These are phyloP conservation scores for Fusarium xyrophilum DNA, from an alignment of 2,329 filamentous ascomycete genomes.

Conservation along the genomic window DNA sequence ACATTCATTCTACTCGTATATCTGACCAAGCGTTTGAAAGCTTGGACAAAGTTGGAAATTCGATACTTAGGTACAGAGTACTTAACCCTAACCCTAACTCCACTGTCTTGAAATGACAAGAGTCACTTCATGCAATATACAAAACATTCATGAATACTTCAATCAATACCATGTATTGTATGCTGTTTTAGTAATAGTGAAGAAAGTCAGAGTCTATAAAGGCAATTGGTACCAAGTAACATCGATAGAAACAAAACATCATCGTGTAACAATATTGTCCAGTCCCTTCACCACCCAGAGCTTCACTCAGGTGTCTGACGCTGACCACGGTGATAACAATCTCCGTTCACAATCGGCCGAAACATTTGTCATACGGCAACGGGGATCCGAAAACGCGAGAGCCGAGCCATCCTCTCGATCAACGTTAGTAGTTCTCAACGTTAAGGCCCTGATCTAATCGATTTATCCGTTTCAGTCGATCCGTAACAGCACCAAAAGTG, in stretches of 20 bases:
- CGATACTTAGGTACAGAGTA: no score
- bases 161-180: neutral
- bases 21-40: neutral
- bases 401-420: neutral
- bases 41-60: neutral
- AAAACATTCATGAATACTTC: neutral
- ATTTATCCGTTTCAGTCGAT: no score
- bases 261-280: neutral
- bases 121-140: neutral
- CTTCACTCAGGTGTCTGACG: neutral
- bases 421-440: neutral
- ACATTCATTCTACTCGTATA: neutral
- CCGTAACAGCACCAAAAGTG: no score
- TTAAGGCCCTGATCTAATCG: no score
- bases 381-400: slow-evolving; percentile 10
- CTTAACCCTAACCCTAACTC: no score
- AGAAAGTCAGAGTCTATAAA: neutral
- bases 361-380: slow-evolving; percentile 16
- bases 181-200: neutral
- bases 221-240: neutral
- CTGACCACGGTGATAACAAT: neutral
- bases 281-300: neutral
- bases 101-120: no score
- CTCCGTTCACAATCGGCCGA: neutral
- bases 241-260: neutral